A percentile compares a stretch with the other conserved stretches of the same genome.
phyloP scores from a whole-genome alignment of 306 rosid species.

The Dicorynia guianensis region DNA sequence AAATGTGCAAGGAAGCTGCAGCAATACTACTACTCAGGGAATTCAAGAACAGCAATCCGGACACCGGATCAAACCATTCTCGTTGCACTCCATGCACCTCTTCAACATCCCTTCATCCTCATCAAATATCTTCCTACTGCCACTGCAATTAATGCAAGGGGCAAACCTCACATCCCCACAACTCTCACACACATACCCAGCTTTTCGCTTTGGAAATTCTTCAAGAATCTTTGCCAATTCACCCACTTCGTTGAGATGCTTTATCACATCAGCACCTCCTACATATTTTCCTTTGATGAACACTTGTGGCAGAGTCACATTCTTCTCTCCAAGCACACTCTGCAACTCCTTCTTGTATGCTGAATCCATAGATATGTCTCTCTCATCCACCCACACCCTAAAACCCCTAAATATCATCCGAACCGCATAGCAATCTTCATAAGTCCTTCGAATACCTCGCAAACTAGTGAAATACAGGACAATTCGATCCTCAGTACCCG shows the following conservation, averaged over 20 bases:
- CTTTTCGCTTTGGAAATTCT: constrained; percentile 67
- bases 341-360: constrained; percentile 74
- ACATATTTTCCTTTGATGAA: constrained; percentile 75
- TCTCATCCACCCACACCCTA: constrained; percentile 94
- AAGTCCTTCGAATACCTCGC: constrained; percentile 85
- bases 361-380: constrained; percentile 86
- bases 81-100: constrained; percentile 71
- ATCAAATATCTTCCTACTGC: constrained; percentile 70
- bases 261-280: constrained; percentile 86
- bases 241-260: constrained; percentile 76
- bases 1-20: constrained; percentile 46
- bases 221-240: constrained; percentile 74
- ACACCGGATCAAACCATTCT: constrained; percentile 74
- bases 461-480: constrained; percentile 85
- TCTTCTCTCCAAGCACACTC: constrained; percentile 67
- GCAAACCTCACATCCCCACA: constrained; percentile 88
- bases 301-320: constrained; percentile 76
- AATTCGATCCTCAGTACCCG: constrained; percentile 76
- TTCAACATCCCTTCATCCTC: constrained; percentile 60
- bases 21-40: not conserved
- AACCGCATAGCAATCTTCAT: constrained; percentile 90
- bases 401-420: constrained; percentile 81
- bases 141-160: constrained; percentile 77
- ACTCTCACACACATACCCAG: constrained; percentile 70
- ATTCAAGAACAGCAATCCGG: constrained; percentile 63